Conservation (phyloP, 2,329 filamentous ascomycete genomes). For the Alternaria viburni region DNA sequence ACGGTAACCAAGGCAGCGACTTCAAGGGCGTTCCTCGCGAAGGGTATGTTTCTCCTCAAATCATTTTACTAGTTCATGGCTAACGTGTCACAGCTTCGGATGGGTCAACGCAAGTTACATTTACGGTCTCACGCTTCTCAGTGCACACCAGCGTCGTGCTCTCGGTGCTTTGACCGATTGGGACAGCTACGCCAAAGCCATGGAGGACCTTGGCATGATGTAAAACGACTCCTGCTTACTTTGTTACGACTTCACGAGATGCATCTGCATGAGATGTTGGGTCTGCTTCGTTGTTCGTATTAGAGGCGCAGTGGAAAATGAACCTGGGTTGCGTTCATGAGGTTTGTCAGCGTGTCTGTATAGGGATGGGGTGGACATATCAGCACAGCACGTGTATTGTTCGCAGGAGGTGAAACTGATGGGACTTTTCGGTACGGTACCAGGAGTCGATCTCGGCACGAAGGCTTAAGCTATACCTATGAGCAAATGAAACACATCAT, state of each 20-base stretch:
- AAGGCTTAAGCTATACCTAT: not conserved
- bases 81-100: slow-evolving; percentile 72
- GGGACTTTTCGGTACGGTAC: not conserved
- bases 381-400: not conserved
- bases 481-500: not conserved
- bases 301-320: not conserved
- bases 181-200: slow-evolving; percentile 78
- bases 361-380: not conserved
- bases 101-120: slow-evolving; percentile 99
- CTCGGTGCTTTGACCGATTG: slow-evolving; percentile 87
- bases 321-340: not conserved
- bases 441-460: not conserved
- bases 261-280: slow-evolving; percentile 5
- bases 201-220: slow-evolving; percentile 46
- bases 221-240: not conserved
- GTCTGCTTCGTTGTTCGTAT: not conserved
- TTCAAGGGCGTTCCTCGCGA: slow-evolving; percentile 96
- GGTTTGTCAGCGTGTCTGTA: not conserved
- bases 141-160: slow-evolving; percentile 86
- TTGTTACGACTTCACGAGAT: slow-evolving; percentile 12
- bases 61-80: slow-evolving; percentile 6
- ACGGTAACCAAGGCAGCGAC: slow-evolving; percentile 93
- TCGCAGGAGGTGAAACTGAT: not conserved
- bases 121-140: slow-evolving; percentile 87
- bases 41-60: slow-evolving; percentile 69